A percentile compares a stretch with the other conserved stretches of the same genome.
phyloP scores from a whole-genome alignment of 345 rosid species.

The Eucalyptus cloeziana region DNA sequence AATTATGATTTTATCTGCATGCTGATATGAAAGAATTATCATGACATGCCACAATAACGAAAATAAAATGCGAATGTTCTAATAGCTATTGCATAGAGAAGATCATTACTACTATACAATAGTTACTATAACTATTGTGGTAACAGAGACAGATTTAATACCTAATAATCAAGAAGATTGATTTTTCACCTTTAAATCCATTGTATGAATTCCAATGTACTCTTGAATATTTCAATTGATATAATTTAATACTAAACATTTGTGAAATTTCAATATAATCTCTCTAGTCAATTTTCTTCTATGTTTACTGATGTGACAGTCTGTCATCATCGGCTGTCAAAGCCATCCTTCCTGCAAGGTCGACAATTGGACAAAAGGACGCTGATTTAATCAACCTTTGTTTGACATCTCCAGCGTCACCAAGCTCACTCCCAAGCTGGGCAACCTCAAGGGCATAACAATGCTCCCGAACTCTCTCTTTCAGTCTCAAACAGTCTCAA shows the following conservation, averaged over 20 bases:
- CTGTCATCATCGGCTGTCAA: background rate
- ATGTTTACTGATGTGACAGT: background rate
- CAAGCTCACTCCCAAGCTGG: conserved; percentile 54
- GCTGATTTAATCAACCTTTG: background rate
- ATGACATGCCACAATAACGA: background rate
- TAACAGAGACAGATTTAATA: background rate
- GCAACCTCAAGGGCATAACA: conserved; percentile 36
- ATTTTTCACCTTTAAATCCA: background rate
- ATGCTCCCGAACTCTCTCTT: conserved; percentile 40
- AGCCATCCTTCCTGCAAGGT: background rate
- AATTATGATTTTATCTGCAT: background rate
- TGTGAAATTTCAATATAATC: background rate
- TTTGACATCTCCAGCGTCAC: conserved; percentile 36
- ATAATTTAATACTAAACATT: background rate
- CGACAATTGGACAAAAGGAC: background rate
- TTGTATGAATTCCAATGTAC: background rate
- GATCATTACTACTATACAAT: background rate
- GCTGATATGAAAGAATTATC: background rate
- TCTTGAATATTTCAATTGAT: background rate
- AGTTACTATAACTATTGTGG: background rate
- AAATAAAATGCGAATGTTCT: background rate
- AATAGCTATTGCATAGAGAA: background rate
- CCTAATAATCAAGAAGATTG: background rate
- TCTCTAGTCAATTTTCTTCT: rapidly evolving
- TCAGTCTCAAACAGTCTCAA: conserved; percentile 29